Base-by-base conservation (phyloP, 176 grass and related monocot species). In the Avena sativa region DNA sequence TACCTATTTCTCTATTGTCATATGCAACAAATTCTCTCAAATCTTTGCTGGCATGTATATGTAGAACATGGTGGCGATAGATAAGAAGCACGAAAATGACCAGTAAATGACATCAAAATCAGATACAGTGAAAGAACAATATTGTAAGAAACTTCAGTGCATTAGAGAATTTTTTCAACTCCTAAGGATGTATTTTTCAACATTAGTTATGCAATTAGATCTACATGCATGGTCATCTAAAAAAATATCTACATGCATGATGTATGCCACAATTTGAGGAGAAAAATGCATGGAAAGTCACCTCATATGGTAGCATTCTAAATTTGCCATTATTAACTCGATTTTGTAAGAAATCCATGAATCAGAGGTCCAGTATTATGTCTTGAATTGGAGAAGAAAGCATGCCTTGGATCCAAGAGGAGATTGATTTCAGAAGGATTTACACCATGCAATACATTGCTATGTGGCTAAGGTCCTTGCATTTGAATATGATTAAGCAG, bases 221-320 rank as follows among this genome's bases (percentile, higher is more conserved):
- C 46, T 64, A 56, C 28, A 28, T 28, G 28, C 28, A 28, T 28
- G 28, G 1, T 28, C 28, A 28, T 28, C 28, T 28, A 1, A 28
- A 28, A 28, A 28, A 28, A 1, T n/a, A 28, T 1, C 28, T 28
- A 28, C 44, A 82, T 86, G 53, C 71, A 82, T 55, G 44, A 15
- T 36, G 34, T 4, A 36, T 36, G 34, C 34, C 56, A 56, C 61
- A 6, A 53, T 61, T 74, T 30, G 9, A 75, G 36, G 74, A 75
- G 21, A n/a, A 20, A 81, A 34, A 87, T 9, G 65, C 3, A 32
- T 60, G 19, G 34, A 81, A 85, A 71, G 44, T 81, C 56, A 93
- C 91, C 91, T 90, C 85, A 79, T 88, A 68, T 70, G 74, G 80
- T 28, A 85, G 71, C 71, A 74, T 78, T 87, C 88, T 85, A 58